Conservation (phyloP, 202 grass and related monocot species). For the Schoenoplectus triqueter region DNA sequence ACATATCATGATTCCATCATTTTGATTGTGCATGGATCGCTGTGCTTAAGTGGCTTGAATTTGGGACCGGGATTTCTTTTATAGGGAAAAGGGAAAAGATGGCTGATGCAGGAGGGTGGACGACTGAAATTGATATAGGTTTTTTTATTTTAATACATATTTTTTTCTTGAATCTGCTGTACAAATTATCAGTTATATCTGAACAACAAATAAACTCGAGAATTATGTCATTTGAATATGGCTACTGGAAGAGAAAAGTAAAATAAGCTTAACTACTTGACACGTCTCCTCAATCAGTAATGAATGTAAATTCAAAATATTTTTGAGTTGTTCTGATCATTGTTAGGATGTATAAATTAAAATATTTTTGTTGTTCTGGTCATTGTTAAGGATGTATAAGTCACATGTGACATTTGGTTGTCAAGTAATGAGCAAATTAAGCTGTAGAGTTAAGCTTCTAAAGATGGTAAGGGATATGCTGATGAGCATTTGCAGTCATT, state of each 20-base stretch:
- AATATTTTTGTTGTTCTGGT: background rate
- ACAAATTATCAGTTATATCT: background rate
- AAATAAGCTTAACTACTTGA: background rate
- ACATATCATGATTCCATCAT: conserved; percentile 1
- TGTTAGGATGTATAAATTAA: background rate
- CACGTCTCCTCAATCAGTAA: background rate
- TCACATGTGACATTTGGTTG: background rate
- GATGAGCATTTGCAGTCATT: background rate
- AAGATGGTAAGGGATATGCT: background rate
- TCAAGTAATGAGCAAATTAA: background rate
- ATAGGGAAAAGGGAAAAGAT: conserved; percentile 51
- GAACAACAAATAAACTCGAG: background rate
- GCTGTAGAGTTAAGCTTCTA: background rate
- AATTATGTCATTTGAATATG: conserved; percentile 3
- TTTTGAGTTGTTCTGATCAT: background rate
- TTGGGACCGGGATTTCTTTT: conserved; percentile 52
- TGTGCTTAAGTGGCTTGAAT: conserved; percentile 15
- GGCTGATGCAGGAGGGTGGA: conserved; percentile 45
- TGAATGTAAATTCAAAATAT: conserved; percentile 1
- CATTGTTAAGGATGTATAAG: background rate
- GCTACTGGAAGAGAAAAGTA: background rate
- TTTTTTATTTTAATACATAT: conserved; percentile 8
- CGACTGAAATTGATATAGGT: conserved; percentile 42
- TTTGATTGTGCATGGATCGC: background rate
- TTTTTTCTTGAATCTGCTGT: conserved; percentile 4